phyloP scores from a whole-genome alignment of 1,139 yeast genomes.

The Wickerhamomyces sp. region DNA sequence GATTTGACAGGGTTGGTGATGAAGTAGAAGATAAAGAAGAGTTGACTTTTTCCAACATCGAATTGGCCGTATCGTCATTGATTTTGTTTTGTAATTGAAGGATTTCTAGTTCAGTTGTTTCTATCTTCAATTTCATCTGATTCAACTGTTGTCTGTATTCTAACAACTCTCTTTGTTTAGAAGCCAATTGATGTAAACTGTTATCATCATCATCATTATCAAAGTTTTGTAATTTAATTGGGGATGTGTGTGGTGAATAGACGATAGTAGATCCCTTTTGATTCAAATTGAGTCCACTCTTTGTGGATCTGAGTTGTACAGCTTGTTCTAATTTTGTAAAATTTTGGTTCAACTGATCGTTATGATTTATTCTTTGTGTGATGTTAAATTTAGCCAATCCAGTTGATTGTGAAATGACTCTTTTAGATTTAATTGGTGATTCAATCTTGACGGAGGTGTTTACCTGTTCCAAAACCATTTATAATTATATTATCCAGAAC shows the following conservation, averaged over 20 bases:
- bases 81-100: constrained; percentile 29
- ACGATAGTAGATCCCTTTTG: not conserved
- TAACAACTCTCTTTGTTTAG: constrained; percentile 38
- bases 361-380: constrained; percentile 14
- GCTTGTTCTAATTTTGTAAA: constrained; percentile 13
- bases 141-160: constrained; percentile 34
- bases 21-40: too few relatives aligned
- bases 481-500: too few relatives aligned
- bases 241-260: constrained; percentile 3
- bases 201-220: constrained; percentile 8
- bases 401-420: constrained; percentile 28
- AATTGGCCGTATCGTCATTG: constrained; percentile 2
- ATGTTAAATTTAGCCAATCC: constrained; percentile 27
- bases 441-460: too few relatives aligned
- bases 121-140: constrained; percentile 30
- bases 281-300: not conserved
- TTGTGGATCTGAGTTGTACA: constrained; percentile 3
- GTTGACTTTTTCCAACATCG: too few relatives aligned
- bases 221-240: not conserved
- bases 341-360: constrained; percentile 12
- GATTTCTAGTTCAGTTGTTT: constrained; percentile 32
- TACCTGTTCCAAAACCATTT: too few relatives aligned
- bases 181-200: constrained; percentile 33
- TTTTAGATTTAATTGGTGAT: constrained; percentile 16
- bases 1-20: constrained; percentile 1